Percentiles rank a stretch among this genome's conserved stretches.
Evolutionary conservation across 805 yeast genomes (phyloP).

Genomic region (Jamesozyma lodderae): DNA sequence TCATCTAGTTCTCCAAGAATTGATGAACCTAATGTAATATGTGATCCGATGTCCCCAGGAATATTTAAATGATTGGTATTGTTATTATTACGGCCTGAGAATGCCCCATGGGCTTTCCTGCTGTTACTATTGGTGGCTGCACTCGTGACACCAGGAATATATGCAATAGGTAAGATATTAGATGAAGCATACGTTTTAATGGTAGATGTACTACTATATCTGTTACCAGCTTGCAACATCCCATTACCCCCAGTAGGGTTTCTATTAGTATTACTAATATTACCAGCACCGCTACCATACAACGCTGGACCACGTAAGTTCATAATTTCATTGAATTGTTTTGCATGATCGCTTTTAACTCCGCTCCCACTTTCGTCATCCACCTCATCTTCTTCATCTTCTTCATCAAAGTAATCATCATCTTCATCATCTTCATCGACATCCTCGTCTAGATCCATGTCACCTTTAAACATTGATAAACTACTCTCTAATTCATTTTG

Average conservation of each 20-base stretch:
- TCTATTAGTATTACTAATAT: no score
- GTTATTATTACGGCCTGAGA: not conserved
- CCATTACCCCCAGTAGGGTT: no score
- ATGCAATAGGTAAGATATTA: conserved; percentile 83
- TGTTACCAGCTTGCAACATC: conserved; percentile 10
- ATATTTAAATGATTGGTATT: conserved; percentile 5
- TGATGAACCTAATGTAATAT: conserved; percentile 35
- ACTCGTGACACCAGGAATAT: conserved; percentile 82
- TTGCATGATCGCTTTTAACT: not conserved
- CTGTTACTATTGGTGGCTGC: not conserved
- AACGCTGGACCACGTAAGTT: not conserved
- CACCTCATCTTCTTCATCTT: conserved; percentile 9
- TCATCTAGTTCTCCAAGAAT: conserved; percentile 35
- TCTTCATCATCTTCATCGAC: conserved; percentile 16
- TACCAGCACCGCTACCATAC: not conserved
- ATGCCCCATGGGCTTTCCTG: not conserved
- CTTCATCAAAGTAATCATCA: conserved; percentile 18
- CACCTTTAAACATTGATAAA: conserved; percentile 13
- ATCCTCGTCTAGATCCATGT: conserved; percentile 22
- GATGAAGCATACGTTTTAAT: conserved; percentile 75
- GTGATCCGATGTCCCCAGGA: conserved; percentile 25
- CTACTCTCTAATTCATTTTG: conserved; percentile 21
- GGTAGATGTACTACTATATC: conserved; percentile 44
- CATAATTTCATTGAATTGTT: conserved; percentile 1
- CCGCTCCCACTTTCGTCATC: not conserved